These are phyloP conservation scores for Salix caprea DNA, from an alignment of 345 rosid genomes.

Conservation along the genomic window DNA sequence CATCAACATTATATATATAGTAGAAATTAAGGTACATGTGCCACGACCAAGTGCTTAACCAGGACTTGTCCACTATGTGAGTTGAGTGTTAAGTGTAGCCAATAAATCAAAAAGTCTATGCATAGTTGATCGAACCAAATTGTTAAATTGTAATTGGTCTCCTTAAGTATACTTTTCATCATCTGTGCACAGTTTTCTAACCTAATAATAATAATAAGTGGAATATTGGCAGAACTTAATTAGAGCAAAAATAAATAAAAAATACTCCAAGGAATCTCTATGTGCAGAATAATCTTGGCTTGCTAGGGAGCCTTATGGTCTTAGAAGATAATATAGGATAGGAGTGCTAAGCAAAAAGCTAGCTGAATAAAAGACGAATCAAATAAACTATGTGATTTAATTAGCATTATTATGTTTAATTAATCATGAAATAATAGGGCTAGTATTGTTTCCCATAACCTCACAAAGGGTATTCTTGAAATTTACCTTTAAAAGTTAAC, in stretches of 20 bases:
- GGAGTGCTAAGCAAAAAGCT: not conserved
- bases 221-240: too few species aligned
- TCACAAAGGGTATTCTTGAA: not conserved
- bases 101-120: not conserved
- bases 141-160: slow-evolving; percentile 31
- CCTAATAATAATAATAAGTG: slow-evolving; percentile 15
- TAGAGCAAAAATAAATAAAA: not conserved
- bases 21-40: slow-evolving; percentile 21
- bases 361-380: too few species aligned
- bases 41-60: slow-evolving; percentile 18
- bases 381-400: not conserved
- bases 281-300: not conserved
- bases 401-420: not conserved
- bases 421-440: not conserved
- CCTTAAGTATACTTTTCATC: slow-evolving; percentile 12
- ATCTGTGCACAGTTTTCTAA: slow-evolving; percentile 10
- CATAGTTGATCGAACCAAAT: slow-evolving; percentile 9
- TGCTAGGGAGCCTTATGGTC: not conserved
- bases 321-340: not conserved
- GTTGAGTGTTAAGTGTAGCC: not conserved
- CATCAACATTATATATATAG: slow-evolving; percentile 2
- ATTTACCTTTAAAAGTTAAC: not conserved
- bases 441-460: not conserved
- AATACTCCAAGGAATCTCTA: not conserved
- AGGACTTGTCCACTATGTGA: slow-evolving; percentile 13